Base-by-base conservation (phyloP, 768 basidiomycete genomes). In the Tricholomella constricta region DNA sequence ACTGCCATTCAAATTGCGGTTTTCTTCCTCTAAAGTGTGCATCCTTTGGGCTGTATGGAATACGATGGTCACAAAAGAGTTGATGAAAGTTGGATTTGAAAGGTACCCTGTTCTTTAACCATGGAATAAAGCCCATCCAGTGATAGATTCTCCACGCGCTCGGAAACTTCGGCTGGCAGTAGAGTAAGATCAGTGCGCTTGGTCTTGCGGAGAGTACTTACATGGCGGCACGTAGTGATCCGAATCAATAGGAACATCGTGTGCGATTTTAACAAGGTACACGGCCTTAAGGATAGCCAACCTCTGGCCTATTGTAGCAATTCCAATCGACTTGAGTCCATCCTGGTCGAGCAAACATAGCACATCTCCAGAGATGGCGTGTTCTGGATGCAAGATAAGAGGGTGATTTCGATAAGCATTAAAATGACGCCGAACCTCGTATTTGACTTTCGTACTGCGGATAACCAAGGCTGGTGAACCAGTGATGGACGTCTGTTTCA, bases 211-310 rank as follows among this genome's bases (percentile, higher is more conserved):
- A 41, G 47, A 29, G 20, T 42, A 74, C 91, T 63, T 64, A 93
- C 94, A 94, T 52, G 92, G 91, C 8, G 94, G 94, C 12, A 94
- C 81, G 67, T 93, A 97, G 62, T 91, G 81, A 57, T 89, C 88
- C 34, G 87, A 74, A 53, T 92, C 91, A 59, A 95, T 85, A 32
- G 89, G 84, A 46, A 99, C 77, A 56, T 85, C 85, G 64, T 95
- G 81, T 1, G 84, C 84, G 46, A 94, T 72, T 76, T 99, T 99
- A 62, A 91, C 75, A 48, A 84, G 84, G 73, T 97, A 98, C 52
- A 98, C 85, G 43, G 89, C 88, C 69, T 94, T 95, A 67, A 98
- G 85, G 57, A 98, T 93, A 38, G 90, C 78, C 31, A 99, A 73
- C 50, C 97, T 79, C 70, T 98, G 95, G 19, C 97, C 97, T 57